Percentiles rank a stretch among this genome's conserved stretches.
Evolutionary conservation across 129 eudicot genomes (phyloP).

Genomic region (Solidago caesia): DNA sequence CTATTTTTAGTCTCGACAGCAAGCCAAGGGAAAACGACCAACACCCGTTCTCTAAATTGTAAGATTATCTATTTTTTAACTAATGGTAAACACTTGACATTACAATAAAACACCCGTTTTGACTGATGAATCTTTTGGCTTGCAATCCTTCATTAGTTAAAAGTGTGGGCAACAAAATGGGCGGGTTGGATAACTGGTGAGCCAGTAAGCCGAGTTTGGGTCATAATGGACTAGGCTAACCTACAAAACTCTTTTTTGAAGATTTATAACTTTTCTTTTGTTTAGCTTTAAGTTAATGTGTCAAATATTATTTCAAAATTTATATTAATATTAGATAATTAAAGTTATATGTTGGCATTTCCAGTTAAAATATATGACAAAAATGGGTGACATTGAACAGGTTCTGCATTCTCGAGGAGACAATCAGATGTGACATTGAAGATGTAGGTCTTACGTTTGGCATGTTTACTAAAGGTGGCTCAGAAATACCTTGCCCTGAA

Average conservation of each 20-base stretch:
- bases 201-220: neutral
- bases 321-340: too few relatives aligned
- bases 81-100: too few relatives aligned
- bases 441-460: slow-evolving; percentile 86
- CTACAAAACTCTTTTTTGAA: neutral
- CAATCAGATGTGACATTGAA: slow-evolving; percentile 58
- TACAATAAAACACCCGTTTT: too few relatives aligned
- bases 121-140: too few relatives aligned
- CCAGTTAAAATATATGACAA: neutral
- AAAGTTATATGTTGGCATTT: neutral
- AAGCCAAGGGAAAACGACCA: too few relatives aligned
- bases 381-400: slow-evolving; percentile 39
- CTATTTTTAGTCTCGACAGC: too few relatives aligned
- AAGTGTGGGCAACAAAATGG: too few relatives aligned
- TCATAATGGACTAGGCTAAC: neutral
- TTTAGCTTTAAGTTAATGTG: neutral
- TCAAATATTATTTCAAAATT: neutral
- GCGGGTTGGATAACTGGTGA: too few relatives aligned
- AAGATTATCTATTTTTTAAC: too few relatives aligned
- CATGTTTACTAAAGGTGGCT: slow-evolving; percentile 59
- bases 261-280: neutral
- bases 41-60: too few relatives aligned
- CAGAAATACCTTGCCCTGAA: slow-evolving; percentile 74
- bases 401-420: slow-evolving; percentile 68
- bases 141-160: too few relatives aligned